These are phyloP conservation scores for Tuber calosporum DNA, from an alignment of 495 filamentous ascomycete species.

Conservation along the genomic window DNA sequence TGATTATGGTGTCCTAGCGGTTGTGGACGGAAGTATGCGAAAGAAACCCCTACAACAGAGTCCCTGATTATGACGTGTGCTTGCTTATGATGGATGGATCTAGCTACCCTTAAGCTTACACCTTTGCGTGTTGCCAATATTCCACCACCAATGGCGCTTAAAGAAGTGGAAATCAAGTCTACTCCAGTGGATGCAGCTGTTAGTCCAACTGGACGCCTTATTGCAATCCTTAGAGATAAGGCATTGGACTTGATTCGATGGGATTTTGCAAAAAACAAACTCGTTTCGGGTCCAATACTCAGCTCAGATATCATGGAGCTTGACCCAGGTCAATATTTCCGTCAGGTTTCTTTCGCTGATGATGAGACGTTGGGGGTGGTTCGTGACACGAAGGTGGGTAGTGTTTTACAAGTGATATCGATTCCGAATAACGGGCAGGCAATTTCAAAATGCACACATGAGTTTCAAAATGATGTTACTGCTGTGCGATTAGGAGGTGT, in stretches of 20 bases:
- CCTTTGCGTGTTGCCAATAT: slow-evolving; percentile 75
- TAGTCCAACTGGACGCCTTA: slow-evolving; percentile 55
- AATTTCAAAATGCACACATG: slow-evolving; percentile 23
- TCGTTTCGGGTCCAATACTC: slow-evolving; percentile 46
- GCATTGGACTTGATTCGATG: slow-evolving; percentile 61
- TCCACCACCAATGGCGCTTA: slow-evolving; percentile 85
- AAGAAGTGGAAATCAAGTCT: slow-evolving; percentile 58
- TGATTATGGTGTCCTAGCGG: slow-evolving; percentile 73
- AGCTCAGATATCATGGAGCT: slow-evolving; percentile 48
- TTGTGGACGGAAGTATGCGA: slow-evolving; percentile 72
- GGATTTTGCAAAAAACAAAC: slow-evolving; percentile 49
- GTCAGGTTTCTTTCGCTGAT: slow-evolving; percentile 39
- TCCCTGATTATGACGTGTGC: not conserved
- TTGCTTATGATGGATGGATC: slow-evolving; percentile 9
- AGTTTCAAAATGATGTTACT: slow-evolving; percentile 23
- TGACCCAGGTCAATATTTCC: slow-evolving; percentile 40
- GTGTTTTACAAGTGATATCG: slow-evolving; percentile 30
- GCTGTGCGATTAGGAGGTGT: slow-evolving; percentile 34
- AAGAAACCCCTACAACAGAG: slow-evolving; percentile 1
- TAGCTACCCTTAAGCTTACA: slow-evolving; percentile 68
- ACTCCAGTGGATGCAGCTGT: slow-evolving; percentile 70
- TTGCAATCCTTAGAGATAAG: slow-evolving; percentile 63
- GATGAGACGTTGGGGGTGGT: slow-evolving; percentile 32
- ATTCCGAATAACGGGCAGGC: slow-evolving; percentile 13
- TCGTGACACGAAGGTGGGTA: slow-evolving; percentile 21